These are phyloP conservation scores for Extremus antarcticus DNA, from an alignment of 495 filamentous ascomycete species.

Conservation along the genomic window DNA sequence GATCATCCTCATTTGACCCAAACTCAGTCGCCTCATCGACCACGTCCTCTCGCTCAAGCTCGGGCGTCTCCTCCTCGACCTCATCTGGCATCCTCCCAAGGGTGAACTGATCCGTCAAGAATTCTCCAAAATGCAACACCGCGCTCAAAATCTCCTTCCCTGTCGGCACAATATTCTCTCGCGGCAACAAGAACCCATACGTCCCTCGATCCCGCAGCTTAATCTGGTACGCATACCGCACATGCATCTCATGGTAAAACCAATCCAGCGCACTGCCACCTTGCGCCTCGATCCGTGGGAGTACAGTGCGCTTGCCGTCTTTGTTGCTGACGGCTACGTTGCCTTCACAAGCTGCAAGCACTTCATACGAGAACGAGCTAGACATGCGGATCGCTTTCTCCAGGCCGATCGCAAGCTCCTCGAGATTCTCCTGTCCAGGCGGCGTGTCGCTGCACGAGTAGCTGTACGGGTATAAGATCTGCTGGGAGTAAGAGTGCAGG, in stretches of 20 bases:
- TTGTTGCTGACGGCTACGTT: conserved; percentile 36
- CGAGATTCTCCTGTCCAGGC: conserved; percentile 78
- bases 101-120: conserved; percentile 3
- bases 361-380: conserved; percentile 63
- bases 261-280: conserved; percentile 90
- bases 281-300: conserved; percentile 47
- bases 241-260: conserved; percentile 81
- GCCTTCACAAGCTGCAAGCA: conserved; percentile 81
- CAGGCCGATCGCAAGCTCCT: conserved; percentile 82
- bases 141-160: conserved; percentile 79
- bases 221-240: conserved; percentile 85
- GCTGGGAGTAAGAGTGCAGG: conserved; percentile 91
- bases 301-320: conserved; percentile 20
- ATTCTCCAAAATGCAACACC: conserved; percentile 59
- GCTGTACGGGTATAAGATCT: conserved; percentile 86
- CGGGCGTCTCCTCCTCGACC: background rate
- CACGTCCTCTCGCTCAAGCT: background rate
- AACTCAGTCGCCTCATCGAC: background rate
- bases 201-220: conserved; percentile 89
- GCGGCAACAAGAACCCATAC: conserved; percentile 86
- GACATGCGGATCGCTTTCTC: conserved; percentile 77
- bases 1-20: background rate
- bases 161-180: conserved; percentile 77
- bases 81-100: background rate
- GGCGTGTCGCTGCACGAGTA: conserved; percentile 68